Conservation (phyloP, 768 basidiomycete species). For the Suillus variegatus region DNA sequence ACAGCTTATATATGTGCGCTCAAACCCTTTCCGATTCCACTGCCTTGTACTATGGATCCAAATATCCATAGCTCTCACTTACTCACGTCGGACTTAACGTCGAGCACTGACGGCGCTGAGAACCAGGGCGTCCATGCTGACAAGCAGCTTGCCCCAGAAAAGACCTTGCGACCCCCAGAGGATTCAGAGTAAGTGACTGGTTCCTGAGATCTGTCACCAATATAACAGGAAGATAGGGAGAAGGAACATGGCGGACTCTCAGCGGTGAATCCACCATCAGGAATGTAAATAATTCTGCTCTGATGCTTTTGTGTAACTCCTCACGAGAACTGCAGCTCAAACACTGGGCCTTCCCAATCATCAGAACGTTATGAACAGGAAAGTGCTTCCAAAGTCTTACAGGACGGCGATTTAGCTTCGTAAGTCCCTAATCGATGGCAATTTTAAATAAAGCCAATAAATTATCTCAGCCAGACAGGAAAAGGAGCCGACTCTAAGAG, state of each 20-base stretch:
- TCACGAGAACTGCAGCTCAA: neutral
- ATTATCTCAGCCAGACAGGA: neutral
- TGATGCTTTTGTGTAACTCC: neutral
- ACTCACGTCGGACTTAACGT: neutral
- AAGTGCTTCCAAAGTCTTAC: neutral
- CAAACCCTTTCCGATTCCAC: no score
- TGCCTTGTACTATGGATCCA: no score
- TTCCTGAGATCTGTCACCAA: neutral
- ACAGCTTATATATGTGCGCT: no score
- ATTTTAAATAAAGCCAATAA: neutral
- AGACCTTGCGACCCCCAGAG: neutral
- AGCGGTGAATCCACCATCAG: neutral
- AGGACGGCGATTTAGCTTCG: neutral
- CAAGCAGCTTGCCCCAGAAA: neutral
- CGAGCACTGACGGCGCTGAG: neutral
- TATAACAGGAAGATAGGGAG: neutral
- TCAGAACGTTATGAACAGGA: neutral
- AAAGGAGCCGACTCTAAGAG: neutral
- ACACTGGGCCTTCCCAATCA: neutral
- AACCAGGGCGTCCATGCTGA: constrained; percentile 37
- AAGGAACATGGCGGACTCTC: neutral
- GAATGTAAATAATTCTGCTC: neutral
- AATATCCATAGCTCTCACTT: neutral
- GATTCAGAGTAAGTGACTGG: neutral
- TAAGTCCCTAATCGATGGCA: neutral